phyloP scores from a whole-genome alignment of 306 rosid species.

The Sindora glabra region DNA sequence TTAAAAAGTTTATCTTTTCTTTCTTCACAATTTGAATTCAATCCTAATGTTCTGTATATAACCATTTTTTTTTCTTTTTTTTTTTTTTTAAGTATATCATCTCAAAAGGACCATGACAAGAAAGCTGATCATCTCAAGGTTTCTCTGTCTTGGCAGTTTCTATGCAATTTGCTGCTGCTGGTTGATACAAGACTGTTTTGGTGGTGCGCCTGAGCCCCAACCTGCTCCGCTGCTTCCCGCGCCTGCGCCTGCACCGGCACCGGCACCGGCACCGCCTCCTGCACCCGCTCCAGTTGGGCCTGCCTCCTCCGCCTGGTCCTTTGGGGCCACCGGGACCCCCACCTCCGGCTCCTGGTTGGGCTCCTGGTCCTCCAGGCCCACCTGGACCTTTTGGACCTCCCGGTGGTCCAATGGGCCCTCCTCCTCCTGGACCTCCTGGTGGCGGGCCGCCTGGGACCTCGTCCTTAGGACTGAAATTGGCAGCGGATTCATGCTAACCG shows the following conservation, averaged over 20 bases:
- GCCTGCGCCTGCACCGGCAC: not conserved
- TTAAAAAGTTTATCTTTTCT: no score
- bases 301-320: fast-evolving
- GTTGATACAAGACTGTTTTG: conserved; percentile 42
- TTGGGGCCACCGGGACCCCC: not conserved
- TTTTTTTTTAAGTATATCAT: no score
- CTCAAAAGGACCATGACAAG: no score
- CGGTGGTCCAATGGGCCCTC: not conserved
- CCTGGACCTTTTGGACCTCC: not conserved
- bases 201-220: conserved; percentile 21
- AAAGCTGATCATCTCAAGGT: no score
- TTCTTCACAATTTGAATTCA: no score
- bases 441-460: not conserved
- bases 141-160: conserved; percentile 24
- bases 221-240: not conserved
- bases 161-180: conserved; percentile 33
- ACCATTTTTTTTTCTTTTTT: no score
- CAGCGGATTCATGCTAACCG: no score
- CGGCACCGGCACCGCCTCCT: not conserved
- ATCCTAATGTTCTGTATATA: no score
- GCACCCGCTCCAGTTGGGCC: not conserved
- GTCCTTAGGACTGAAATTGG: no score
- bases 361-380: not conserved
- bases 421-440: not conserved
- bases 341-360: not conserved